Percentiles rank a stretch among this genome's conserved stretches.
Evolutionary conservation across 1,284 basidiomycete species (phyloP).

Genomic region (Naganishia albida): DNA sequence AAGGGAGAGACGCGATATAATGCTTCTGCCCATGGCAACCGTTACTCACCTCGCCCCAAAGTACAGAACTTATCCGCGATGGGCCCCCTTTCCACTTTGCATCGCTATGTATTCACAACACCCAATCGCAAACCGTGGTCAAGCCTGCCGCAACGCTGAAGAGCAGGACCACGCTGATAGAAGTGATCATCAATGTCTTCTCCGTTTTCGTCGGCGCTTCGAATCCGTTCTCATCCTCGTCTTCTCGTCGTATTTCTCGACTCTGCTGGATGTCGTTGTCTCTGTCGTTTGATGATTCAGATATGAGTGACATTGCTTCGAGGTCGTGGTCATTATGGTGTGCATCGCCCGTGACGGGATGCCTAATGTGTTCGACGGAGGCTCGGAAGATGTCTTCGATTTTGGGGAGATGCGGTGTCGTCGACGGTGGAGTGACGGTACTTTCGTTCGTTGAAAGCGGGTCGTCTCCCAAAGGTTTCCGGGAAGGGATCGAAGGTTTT

Average conservation of each 20-base stretch:
- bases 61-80: no score
- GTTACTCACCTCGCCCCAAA: no score
- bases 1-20: no score
- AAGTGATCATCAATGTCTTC: conserved; percentile 12
- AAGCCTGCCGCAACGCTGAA: conserved; percentile 26
- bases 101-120: conserved; percentile 21
- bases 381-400: conserved; percentile 10
- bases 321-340: background rate
- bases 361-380: background rate
- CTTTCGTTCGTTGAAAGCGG: no score
- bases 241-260: background rate
- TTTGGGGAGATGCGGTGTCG: conserved; percentile 8
- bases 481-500: no score
- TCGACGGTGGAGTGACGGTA: conserved; percentile 5
- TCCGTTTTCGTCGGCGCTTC: conserved; percentile 10
- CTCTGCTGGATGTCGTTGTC: background rate
- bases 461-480: no score
- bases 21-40: no score
- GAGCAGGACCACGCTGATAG: conserved; percentile 9
- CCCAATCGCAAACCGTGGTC: conserved; percentile 30
- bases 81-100: no score
- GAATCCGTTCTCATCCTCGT: background rate
- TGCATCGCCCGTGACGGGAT: background rate
- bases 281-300: background rate
- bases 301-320: background rate